Percentiles rank a stretch among this genome's conserved stretches.
These are phyloP conservation scores for Bolboschoenoplectus hybrid DNA, from an alignment of 202 grass and related monocot genomes.

Conservation along the genomic window DNA sequence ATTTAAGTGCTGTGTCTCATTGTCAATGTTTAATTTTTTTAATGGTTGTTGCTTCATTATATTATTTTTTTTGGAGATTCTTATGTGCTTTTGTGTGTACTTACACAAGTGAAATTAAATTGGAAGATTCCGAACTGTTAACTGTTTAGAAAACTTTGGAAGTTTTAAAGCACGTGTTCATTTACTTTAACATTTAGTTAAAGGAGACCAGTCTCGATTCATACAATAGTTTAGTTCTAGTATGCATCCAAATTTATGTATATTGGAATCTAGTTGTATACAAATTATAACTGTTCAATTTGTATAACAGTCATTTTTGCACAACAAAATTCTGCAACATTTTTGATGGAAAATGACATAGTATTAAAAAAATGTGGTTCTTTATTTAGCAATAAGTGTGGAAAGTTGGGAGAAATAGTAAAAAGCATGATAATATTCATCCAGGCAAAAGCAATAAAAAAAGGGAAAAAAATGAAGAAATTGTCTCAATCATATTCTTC, in stretches of 20 bases:
- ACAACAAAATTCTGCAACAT: background rate
- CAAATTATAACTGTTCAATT: background rate
- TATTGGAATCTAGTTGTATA: background rate
- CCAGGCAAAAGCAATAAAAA: no score
- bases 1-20: background rate
- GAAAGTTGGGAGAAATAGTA: background rate
- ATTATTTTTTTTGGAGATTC: background rate
- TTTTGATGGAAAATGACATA: background rate
- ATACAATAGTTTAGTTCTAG: background rate
- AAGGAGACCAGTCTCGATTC: background rate
- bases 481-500: background rate
- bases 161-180: background rate
- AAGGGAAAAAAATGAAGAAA: no score
- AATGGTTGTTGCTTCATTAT: background rate
- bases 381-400: background rate
- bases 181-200: background rate
- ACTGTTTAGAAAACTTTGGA: background rate
- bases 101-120: background rate
- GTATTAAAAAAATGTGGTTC: background rate
- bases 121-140: background rate
- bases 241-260: background rate
- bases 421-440: no score
- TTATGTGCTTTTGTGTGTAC: background rate
- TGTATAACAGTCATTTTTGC: background rate
- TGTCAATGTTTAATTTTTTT: background rate